These are phyloP conservation scores for Penicillium sp. DNA, from an alignment of 2,329 filamentous ascomycete species.

Conservation along the genomic window DNA sequence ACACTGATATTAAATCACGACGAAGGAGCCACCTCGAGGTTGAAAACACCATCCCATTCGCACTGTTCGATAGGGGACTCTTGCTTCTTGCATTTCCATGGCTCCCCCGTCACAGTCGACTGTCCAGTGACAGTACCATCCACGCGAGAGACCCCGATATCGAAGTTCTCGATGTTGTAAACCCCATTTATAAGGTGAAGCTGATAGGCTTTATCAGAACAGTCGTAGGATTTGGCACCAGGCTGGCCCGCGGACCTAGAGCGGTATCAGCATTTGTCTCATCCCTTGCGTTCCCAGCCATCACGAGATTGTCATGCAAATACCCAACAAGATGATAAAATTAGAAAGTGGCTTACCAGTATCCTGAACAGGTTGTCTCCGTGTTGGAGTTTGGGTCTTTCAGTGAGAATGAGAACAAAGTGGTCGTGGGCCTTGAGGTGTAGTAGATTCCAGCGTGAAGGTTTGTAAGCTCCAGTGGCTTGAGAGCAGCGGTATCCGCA, in stretches of 20 bases:
- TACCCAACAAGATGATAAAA: no score
- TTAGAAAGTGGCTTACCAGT: conserved; percentile 12
- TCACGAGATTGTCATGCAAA: not conserved
- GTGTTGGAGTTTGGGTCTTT: conserved; percentile 17
- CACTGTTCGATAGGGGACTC: conserved; percentile 12
- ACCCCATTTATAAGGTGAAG: conserved; percentile 17
- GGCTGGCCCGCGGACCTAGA: conserved; percentile 13
- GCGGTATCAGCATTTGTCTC: not conserved
- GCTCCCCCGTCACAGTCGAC: conserved; percentile 3
- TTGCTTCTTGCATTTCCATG: conserved; percentile 15
- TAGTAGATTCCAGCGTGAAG: conserved; percentile 11
- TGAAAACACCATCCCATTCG: conserved; percentile 17
- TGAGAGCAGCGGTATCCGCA: conserved; percentile 9
- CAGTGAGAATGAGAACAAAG: conserved; percentile 8
- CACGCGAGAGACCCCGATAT: conserved; percentile 10
- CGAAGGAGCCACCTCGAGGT: conserved; percentile 10
- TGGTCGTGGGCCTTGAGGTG: conserved; percentile 7
- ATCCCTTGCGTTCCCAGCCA: not conserved
- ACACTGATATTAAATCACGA: not conserved
- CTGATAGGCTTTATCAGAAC: conserved; percentile 12
- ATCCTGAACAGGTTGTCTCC: conserved; percentile 9
- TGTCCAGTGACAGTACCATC: conserved; percentile 11
- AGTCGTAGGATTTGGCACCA: conserved; percentile 12
- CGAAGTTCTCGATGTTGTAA: conserved; percentile 18
- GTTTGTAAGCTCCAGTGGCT: conserved; percentile 11